phyloP scores from a whole-genome alignment of 1,139 yeast species.

The Magnusiomyces clavatus region DNA sequence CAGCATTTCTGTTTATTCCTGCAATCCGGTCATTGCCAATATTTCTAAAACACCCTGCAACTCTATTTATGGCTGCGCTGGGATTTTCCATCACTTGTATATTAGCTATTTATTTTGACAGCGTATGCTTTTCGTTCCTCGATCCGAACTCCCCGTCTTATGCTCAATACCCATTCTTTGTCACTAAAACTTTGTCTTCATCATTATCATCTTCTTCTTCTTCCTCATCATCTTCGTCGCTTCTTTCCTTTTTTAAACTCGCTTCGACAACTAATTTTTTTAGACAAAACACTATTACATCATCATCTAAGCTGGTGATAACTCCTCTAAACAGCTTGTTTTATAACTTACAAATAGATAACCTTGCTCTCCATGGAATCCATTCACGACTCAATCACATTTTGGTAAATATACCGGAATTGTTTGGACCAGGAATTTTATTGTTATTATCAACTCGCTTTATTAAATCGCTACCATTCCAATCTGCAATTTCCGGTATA shows the following conservation, averaged over 20 bases:
- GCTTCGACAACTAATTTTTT: neutral
- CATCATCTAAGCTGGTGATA: slow-evolving; percentile 37
- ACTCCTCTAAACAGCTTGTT: slow-evolving; percentile 71
- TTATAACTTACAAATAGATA: slow-evolving; percentile 55
- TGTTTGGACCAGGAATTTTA: slow-evolving; percentile 68
- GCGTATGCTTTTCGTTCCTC: slow-evolving; percentile 30
- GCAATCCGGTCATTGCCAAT: slow-evolving; percentile 21
- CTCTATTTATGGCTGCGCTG: slow-evolving; percentile 23
- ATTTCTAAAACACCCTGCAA: slow-evolving; percentile 22
- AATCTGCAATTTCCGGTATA: slow-evolving; percentile 58
- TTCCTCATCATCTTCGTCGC: neutral
- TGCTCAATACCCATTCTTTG: slow-evolving; percentile 1
- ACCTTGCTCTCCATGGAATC: slow-evolving; percentile 70
- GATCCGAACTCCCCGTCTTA: neutral
- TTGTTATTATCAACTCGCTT: slow-evolving; percentile 29
- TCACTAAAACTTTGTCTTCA: neutral
- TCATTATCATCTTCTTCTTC: neutral
- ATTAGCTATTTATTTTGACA: slow-evolving; percentile 48
- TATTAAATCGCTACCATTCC: slow-evolving; percentile 33
- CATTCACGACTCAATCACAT: slow-evolving; percentile 75
- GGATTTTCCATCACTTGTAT: slow-evolving; percentile 30
- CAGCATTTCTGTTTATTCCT: slow-evolving; percentile 67
- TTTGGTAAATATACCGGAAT: slow-evolving; percentile 64
- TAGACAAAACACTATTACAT: neutral
- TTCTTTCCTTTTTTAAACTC: neutral